Evolutionary conservation across 331 rosid genomes (phyloP), one percentile per base, ranked within the genome.

Genomic region (Pyrus hybrid): DNA sequence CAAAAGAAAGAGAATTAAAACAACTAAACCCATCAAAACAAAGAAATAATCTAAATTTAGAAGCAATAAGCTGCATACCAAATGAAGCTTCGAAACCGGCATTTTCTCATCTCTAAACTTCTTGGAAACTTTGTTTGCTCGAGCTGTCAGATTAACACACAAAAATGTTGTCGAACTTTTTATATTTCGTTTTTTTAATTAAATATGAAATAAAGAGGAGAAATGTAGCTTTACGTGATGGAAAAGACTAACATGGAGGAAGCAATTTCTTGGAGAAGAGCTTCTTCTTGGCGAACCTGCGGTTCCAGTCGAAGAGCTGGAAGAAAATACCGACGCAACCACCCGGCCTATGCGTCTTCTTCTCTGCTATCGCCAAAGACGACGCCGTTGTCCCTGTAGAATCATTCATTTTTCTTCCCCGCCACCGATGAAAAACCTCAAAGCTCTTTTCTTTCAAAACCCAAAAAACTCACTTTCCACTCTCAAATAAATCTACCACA

Each of bases 291-390:
- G 92, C 85, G 28, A 93, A 85, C 77, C 81, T 88, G 61, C 89
- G 81, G 83, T 93, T 93, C 98, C 96, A 93, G 78, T 93, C 96
- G 71, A 93, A 85, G 74, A 93, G 96, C 86, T 93, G 96, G 76
- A 90, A 88, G 97, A 93, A 89, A 81, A 93, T 86, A 23, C 98
- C 96, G 60, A 74, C 86, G 75, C 96, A 93, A 66, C 97, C 98
- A 79, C 96, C 97, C 9, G 89, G 87, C 70, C 76, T 88, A 12
- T 81, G 93, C 37, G 79, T 80, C 80, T 86, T 83, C 87, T 84
- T 92, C 80, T 93, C 98, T 1, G 90, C 49, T 54, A 93, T 87
- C 5, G 91, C 90, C 76, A 91, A 83, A 80, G 74, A 84, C 41
- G 93, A 85, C 74, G 80, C 78, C 71, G 77, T 67, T 82, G 78